phyloP scores from a whole-genome alignment of 345 rosid species.

The Hypericum androsaemum region DNA sequence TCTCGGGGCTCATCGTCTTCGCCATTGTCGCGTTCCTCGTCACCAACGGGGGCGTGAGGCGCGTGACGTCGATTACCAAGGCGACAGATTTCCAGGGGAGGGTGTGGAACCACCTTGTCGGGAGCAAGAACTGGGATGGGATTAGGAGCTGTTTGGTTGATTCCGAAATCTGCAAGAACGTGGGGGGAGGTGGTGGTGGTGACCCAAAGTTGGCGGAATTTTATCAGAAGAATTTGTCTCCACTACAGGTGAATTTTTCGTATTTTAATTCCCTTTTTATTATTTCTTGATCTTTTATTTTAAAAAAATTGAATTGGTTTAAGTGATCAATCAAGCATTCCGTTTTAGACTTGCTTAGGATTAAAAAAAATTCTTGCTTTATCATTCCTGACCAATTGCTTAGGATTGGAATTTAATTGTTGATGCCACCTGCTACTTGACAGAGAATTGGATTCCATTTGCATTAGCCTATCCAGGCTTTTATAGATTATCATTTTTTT shows the following conservation, averaged over 20 bases:
- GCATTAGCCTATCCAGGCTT: too few species aligned
- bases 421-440: too few species aligned
- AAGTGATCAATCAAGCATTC: too few species aligned
- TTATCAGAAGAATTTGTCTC: conserved; percentile 11
- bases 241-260: conserved; percentile 1
- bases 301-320: neutral
- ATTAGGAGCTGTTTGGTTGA: conserved; percentile 26
- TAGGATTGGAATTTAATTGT: too few species aligned
- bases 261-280: neutral
- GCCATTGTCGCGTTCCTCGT: conserved; percentile 20
- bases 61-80: conserved; percentile 13
- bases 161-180: conserved; percentile 14
- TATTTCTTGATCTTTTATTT: neutral
- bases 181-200: neutral
- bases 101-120: conserved; percentile 18
- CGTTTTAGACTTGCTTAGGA: too few species aligned
- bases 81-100: conserved; percentile 22
- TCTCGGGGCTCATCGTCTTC: conserved; percentile 15
- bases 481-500: too few species aligned
- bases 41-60: conserved; percentile 20
- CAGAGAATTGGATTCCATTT: too few species aligned
- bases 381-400: too few species aligned
- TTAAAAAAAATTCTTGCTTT: too few species aligned
- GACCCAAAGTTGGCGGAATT: conserved; percentile 1
- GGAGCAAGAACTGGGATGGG: conserved; percentile 22